Conservation (phyloP, 2,329 filamentous ascomycete genomes). For the Phaeosphaeria sp. region DNA sequence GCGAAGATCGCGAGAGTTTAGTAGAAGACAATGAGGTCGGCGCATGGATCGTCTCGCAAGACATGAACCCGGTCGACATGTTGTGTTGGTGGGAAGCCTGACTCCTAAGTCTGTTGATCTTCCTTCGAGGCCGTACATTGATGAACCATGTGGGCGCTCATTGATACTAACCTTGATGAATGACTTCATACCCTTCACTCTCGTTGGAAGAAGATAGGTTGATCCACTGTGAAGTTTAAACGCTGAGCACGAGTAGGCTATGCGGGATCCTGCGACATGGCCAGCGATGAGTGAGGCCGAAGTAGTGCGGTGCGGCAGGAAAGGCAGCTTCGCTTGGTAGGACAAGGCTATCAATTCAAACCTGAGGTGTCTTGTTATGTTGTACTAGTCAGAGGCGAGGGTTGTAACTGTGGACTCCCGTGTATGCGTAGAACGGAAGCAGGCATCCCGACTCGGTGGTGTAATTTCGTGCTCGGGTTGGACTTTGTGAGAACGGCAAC, state of each 20-base stretch:
- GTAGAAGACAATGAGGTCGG: background rate
- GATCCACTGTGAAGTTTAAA: background rate
- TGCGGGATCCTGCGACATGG: background rate
- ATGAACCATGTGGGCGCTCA: background rate
- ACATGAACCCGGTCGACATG: background rate
- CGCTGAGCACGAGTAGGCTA: background rate
- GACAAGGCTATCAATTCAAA: background rate
- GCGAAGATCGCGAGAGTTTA: background rate
- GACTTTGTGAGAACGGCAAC: background rate
- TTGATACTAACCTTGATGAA: background rate
- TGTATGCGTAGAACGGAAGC: background rate
- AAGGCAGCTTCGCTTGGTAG: background rate
- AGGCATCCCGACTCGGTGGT: background rate
- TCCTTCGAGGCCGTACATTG: background rate
- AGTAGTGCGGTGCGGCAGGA: background rate
- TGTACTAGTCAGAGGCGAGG: background rate
- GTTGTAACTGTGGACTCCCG: background rate
- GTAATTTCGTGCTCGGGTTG: background rate
- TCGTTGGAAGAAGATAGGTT: background rate
- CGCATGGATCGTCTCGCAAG: background rate
- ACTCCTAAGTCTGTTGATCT: background rate
- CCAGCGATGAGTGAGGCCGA: background rate
- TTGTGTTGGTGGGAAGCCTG: background rate
- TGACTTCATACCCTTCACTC: background rate
- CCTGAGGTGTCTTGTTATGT: background rate